These are phyloP conservation scores for Physocladia obscura DNA, from an alignment of 192 early-diverging fungal species.

Conservation along the genomic window DNA sequence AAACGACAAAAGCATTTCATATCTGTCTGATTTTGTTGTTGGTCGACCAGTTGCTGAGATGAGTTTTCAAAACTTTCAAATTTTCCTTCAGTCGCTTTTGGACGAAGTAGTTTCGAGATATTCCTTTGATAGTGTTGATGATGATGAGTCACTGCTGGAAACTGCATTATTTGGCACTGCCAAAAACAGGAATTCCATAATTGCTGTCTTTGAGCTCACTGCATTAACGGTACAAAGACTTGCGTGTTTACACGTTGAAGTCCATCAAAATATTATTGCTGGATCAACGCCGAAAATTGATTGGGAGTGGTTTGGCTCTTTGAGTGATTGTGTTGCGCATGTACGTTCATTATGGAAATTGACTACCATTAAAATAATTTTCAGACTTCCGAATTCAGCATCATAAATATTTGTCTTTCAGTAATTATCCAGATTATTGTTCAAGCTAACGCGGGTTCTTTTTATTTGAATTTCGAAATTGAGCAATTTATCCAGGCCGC, in stretches of 20 bases:
- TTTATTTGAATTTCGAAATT: neutral
- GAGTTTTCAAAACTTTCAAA: neutral
- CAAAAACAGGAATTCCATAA: neutral
- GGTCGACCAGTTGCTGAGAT: constrained; percentile 7
- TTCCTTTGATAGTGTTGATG: neutral
- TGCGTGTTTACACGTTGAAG: constrained; percentile 3
- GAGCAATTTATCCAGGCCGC: constrained; percentile 17
- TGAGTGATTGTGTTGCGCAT: constrained; percentile 1
- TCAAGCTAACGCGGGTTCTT: neutral
- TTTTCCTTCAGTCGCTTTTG: neutral
- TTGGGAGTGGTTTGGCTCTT: constrained; percentile 12
- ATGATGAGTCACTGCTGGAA: neutral
- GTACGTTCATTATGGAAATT: too few relatives aligned
- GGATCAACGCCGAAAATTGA: neutral
- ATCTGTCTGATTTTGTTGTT: neutral
- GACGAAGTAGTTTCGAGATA: neutral
- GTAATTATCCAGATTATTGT: neutral
- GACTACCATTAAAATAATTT: neutral
- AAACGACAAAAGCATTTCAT: too few relatives aligned
- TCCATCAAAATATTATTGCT: neutral
- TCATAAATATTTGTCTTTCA: constrained; percentile 10
- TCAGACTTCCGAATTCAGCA: constrained; percentile 17
- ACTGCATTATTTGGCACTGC: neutral
- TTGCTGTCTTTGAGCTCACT: neutral
- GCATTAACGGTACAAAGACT: neutral